Percentiles rank a stretch among this genome's conserved stretches.
These are phyloP conservation scores for Fusarium sp. DNA, from an alignment of 2,329 filamentous ascomycete genomes.

Conservation along the genomic window DNA sequence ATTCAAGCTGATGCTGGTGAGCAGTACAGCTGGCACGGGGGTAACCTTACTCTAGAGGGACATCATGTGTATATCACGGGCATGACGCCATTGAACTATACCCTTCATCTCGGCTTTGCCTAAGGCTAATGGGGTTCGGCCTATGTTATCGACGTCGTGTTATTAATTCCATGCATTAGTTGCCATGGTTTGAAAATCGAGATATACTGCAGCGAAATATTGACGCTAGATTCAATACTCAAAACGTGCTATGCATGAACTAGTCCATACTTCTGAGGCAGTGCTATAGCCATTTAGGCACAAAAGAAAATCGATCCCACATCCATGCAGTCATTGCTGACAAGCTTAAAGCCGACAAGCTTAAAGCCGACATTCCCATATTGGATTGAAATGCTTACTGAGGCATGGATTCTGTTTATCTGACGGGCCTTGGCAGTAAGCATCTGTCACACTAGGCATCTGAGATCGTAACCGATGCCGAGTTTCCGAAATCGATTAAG, in stretches of 20 bases:
- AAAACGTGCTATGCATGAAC: neutral
- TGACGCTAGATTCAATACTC: neutral
- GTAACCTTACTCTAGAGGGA: neutral
- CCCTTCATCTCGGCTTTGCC: constrained; percentile 1
- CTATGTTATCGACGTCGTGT: neutral
- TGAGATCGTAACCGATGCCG: neutral
- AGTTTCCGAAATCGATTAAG: neutral
- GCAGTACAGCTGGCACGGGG: constrained; percentile 2
- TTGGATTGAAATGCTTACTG: constrained; percentile 1
- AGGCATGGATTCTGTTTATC: constrained; percentile 1
- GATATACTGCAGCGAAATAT: neutral
- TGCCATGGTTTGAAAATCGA: neutral
- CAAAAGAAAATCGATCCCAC: neutral
- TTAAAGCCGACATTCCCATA: neutral
- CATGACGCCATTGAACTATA: constrained; percentile 1
- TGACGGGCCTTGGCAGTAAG: constrained; percentile 1
- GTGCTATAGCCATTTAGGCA: neutral
- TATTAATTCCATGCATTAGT: neutral
- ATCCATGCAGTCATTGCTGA: neutral
- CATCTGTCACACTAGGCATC: neutral
- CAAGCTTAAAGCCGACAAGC: neutral
- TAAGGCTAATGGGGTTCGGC: neutral
- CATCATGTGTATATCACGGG: neutral
- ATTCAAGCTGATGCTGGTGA: constrained; percentile 1
- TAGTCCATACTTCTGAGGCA: neutral